phyloP scores from a whole-genome alignment of 495 filamentous ascomycete species.

The Apodospora peruviana region DNA sequence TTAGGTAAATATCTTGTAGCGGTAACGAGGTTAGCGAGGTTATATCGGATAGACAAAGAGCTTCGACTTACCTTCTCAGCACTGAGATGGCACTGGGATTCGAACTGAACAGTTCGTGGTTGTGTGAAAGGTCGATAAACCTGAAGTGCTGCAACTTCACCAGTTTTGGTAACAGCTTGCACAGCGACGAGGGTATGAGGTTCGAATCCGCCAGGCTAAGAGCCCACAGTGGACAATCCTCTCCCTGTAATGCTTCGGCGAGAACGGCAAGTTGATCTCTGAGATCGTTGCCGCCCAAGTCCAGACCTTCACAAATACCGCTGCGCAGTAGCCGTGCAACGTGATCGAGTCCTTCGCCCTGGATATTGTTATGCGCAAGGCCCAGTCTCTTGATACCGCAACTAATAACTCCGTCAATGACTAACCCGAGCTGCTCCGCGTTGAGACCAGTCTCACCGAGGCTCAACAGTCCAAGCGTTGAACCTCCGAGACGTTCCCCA shows the following conservation, averaged over 20 bases:
- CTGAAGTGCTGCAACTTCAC: slow-evolving; percentile 67
- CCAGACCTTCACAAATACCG: slow-evolving; percentile 78
- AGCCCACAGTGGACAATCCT: slow-evolving; percentile 62
- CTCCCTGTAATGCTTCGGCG: slow-evolving; percentile 53
- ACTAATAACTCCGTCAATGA: slow-evolving; percentile 70
- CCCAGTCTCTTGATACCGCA: slow-evolving; percentile 72
- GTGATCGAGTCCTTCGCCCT: slow-evolving; percentile 65
- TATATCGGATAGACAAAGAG: background rate
- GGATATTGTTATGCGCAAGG: slow-evolving; percentile 74
- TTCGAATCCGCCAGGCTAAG: slow-evolving; percentile 86
- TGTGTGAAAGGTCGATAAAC: slow-evolving; percentile 89
- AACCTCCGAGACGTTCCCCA: slow-evolving; percentile 65
- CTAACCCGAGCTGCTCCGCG: slow-evolving; percentile 59
- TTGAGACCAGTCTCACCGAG: slow-evolving; percentile 71
- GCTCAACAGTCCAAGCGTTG: slow-evolving; percentile 76
- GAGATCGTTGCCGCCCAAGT: slow-evolving; percentile 85
- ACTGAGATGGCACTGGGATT: slow-evolving; percentile 69
- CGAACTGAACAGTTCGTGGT: slow-evolving; percentile 69
- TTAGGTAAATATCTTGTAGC: slow-evolving; percentile 65
- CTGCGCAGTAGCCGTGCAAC: slow-evolving; percentile 67
- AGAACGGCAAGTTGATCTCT: slow-evolving; percentile 64
- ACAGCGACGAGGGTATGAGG: slow-evolving; percentile 64
- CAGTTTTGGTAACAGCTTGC: slow-evolving; percentile 69
- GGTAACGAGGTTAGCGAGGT: slow-evolving; percentile 8
- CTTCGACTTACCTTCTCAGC: slow-evolving; percentile 56